These are phyloP conservation scores for Scedosporium aurantiacum DNA, from an alignment of 2,329 filamentous ascomycete genomes.

Conservation along the genomic window DNA sequence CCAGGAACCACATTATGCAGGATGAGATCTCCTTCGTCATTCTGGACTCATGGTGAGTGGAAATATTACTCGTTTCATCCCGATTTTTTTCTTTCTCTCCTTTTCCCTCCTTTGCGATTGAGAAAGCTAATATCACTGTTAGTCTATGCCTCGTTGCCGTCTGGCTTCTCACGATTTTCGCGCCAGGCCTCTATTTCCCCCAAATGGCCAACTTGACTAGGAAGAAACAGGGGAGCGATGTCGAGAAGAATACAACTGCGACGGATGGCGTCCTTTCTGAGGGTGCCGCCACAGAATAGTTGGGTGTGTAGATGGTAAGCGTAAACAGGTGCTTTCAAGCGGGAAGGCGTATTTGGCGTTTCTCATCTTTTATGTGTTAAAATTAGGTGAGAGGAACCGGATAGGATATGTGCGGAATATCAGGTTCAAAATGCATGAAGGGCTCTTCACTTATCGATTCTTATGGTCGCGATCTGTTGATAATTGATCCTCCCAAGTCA, in stretches of 20 bases:
- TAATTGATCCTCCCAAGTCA: too few species aligned
- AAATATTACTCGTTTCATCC: neutral
- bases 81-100: neutral
- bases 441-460: neutral
- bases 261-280: neutral
- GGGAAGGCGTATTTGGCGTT: neutral
- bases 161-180: constrained; percentile 38
- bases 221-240: neutral
- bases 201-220: constrained; percentile 28
- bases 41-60: constrained; percentile 29
- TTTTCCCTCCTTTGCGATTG: neutral
- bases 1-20: constrained; percentile 46
- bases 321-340: neutral
- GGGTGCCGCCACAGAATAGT: neutral
- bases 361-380: neutral
- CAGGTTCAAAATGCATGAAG: neutral
- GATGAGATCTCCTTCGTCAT: constrained; percentile 48
- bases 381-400: neutral
- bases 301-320: neutral
- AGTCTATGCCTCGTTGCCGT: constrained; percentile 39
- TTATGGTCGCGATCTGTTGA: too few species aligned
- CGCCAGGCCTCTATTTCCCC: constrained; percentile 44
- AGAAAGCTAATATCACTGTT: constrained; percentile 5
- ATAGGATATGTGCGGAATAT: neutral
- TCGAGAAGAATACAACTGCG: neutral